Evolutionary conservation across 2,329 filamentous ascomycete species (phyloP).

Genomic region (Helotiales sp.): DNA sequence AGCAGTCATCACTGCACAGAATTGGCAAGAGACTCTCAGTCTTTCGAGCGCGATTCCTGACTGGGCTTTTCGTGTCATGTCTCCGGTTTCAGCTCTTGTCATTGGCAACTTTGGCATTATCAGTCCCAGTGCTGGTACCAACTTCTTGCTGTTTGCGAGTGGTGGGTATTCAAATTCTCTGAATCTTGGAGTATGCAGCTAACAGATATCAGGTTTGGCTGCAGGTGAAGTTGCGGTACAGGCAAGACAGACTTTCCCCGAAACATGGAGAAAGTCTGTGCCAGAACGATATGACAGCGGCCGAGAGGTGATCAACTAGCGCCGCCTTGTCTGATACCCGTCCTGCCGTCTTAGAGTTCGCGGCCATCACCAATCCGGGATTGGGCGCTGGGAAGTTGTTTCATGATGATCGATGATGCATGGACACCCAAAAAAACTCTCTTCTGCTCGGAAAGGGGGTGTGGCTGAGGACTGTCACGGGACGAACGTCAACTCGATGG

Average conservation of each 20-base stretch:
- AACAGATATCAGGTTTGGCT: background rate
- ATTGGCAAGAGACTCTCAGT: conserved; percentile 18
- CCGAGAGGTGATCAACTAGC: background rate
- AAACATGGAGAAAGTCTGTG: too few relatives aligned
- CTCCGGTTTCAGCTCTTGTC: conserved; percentile 20
- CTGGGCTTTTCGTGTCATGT: conserved; percentile 21
- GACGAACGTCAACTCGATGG: too few relatives aligned
- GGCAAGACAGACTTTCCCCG: too few relatives aligned
- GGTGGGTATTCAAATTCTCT: background rate
- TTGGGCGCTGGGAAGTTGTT: too few relatives aligned
- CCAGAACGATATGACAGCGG: background rate
- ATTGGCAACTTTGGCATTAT: conserved; percentile 26
- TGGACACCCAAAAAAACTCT: too few relatives aligned
- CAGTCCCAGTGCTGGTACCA: background rate
- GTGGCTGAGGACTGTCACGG: too few relatives aligned
- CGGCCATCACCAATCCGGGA: too few relatives aligned
- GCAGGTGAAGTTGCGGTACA: background rate
- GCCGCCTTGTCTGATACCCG: background rate
- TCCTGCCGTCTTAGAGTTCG: too few relatives aligned
- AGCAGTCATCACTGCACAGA: conserved; percentile 21
- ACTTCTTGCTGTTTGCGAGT: background rate
- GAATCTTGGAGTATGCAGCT: background rate
- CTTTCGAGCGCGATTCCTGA: conserved; percentile 17
- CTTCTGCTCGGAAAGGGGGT: too few relatives aligned
- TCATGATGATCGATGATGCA: too few relatives aligned